Base-by-base conservation (phyloP, 805 yeast genomes). In the Wickerhamiella siamensis region DNA sequence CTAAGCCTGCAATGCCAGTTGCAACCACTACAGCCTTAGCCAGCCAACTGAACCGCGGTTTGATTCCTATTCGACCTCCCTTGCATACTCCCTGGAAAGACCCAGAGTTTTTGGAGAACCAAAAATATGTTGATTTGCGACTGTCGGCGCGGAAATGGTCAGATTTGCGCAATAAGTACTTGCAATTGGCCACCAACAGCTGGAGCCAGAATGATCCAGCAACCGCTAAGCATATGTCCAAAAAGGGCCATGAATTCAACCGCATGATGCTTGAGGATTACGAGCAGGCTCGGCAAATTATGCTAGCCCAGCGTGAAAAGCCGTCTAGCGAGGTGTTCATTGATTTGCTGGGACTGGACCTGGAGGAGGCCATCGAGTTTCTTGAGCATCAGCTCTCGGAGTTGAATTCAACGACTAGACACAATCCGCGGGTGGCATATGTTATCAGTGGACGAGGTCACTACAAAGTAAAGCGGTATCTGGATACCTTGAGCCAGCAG, bases 311-410 rank as follows among this genome's bases (percentile, higher is more conserved):
- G 36, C 49, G 57, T 18, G 38, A 39, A 6, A 19, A n/a, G 16
- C 50, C 51, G 2, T 51, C 48, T 9, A 42, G 51, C 17, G 62
- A 58, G 39, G 41, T 57, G 1, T 59, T 49, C 44, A 35, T 58
- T 10, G 64, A 60, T 35, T 43, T 60, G 31, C 64, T 62, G 38
- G 66, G 64, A 1, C 48, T 59, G 36, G 62, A 59, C 32, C 48
- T 63, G 16, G 60, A 55, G 5, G 57, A 53, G 15, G 56, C 61
- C 14, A 52, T 58, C 5, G 63, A 58, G 29, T 41, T 47, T 19
- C 46, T 60, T 26, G 54, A 56, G 38, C 49, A 48, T 16, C 42
- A 42, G 6, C 42, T 59, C 39, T 42, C 42, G 14, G 41, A 38
- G n/a, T 41, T 52, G 5, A 59, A 51, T 35, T 41, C 40, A 16